phyloP scores from a whole-genome alignment of 345 rosid genomes.

The Linum tenue region DNA sequence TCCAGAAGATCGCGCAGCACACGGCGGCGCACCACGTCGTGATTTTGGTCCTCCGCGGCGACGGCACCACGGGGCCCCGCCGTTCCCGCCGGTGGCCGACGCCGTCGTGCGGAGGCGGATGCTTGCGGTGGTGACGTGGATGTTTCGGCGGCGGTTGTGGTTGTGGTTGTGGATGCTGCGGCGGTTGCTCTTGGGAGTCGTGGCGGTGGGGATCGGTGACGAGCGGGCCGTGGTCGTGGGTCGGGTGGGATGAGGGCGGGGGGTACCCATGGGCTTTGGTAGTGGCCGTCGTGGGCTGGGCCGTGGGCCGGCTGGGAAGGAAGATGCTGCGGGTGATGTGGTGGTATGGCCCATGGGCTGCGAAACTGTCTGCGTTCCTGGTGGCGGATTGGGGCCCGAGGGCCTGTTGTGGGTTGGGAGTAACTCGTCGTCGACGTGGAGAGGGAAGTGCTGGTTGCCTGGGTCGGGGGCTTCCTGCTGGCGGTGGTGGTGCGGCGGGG shows the following conservation, averaged over 20 bases:
- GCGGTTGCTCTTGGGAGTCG: neutral
- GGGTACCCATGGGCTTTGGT: neutral
- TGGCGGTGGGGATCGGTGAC: neutral
- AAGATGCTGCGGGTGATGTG: neutral
- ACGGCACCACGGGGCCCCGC: conserved; percentile 13
- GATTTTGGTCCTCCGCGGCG: conserved; percentile 27
- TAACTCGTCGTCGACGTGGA: neutral
- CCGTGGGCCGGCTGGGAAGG: neutral
- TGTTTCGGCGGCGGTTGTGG: neutral
- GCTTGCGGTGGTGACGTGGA: neutral
- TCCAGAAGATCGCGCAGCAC: conserved; percentile 53
- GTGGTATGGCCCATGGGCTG: conserved; percentile 10
- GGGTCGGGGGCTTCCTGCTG: neutral
- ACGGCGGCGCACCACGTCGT: conserved; percentile 36
- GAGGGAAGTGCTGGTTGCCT: neutral
- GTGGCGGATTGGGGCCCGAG: neutral
- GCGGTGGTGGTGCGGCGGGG: neutral
- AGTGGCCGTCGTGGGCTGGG: conserved; percentile 1
- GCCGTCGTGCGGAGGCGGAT: conserved; percentile 14
- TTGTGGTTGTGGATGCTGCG: neutral
- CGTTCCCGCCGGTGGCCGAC: conserved; percentile 3
- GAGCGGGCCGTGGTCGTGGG: neutral
- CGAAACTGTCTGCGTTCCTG: neutral
- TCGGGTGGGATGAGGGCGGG: neutral
- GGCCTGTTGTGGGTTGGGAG: neutral